Evolutionary conservation across 495 filamentous ascomycete genomes (phyloP).

Genomic region (Neurospora sublineolata): DNA sequence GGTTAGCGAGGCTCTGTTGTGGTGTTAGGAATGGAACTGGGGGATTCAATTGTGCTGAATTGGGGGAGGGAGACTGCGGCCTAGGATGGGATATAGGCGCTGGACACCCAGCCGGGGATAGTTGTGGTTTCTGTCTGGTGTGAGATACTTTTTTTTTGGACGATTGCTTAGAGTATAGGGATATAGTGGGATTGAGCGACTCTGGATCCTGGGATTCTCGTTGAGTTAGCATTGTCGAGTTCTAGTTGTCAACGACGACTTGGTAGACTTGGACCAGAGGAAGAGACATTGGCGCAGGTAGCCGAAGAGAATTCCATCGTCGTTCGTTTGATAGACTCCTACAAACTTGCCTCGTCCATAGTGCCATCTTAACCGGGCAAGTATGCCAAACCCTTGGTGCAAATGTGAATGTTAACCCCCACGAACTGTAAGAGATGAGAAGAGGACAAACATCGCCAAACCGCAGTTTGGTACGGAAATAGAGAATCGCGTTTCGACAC

Average conservation of each 20-base stretch:
- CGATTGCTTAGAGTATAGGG: not conserved
- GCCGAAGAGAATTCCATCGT: not conserved
- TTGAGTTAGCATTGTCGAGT: not conserved
- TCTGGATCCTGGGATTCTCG: not conserved
- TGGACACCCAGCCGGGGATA: not conserved
- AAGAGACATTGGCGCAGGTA: not conserved
- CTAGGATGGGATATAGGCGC: not conserved
- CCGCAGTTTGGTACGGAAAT: not conserved
- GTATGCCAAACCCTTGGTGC: not conserved
- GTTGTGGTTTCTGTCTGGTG: not conserved
- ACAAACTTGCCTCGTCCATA: not conserved
- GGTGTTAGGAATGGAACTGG: not conserved
- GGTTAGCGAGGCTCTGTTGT: not conserved
- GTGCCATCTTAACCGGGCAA: not conserved
- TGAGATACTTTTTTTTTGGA: not conserved
- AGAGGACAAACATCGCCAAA: not conserved
- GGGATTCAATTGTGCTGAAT: not conserved
- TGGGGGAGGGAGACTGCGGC: not conserved
- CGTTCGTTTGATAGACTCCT: not conserved
- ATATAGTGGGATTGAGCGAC: not conserved
- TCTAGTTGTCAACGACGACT: not conserved
- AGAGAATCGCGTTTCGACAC: not conserved
- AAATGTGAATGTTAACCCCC: not conserved
- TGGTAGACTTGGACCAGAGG: not conserved
- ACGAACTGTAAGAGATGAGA: not conserved